Base-by-base conservation (phyloP, 73 alveolate species). In the Paramecium bursaria region DNA sequence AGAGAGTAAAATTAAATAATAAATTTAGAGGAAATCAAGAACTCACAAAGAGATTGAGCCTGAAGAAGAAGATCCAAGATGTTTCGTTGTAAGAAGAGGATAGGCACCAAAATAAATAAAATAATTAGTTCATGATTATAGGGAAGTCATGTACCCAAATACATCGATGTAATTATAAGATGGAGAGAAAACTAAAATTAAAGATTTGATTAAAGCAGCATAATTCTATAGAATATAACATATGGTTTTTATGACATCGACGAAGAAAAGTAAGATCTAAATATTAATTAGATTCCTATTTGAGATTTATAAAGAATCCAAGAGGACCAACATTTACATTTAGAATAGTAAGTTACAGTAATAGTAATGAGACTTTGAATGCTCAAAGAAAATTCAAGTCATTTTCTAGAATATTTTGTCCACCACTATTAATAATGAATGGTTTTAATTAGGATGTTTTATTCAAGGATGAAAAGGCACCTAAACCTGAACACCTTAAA, bases 321-420 rank as follows among this genome's bases (percentile, higher is more conserved):
- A 86, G 90, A 86, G 97, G 97, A 26, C 97, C 97, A 2, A 92
- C 97, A n/a, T 89, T 91, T 29, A 92, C 97, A 33, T 92, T 92
- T 60, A 76, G 86, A 50, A 86, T 92, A 17, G 85, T 89, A 42
- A 85, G 85, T 74, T 92, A 89, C 47, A 54, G 90, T 46, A 86
- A 85, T 91, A 54, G 90, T 89, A 26, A 92, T 87, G 88, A 92
- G 76, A 48, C 89, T 86, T 47, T 67, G 50, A 48, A 73, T 57
- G 50, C 85, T 48, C 13, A 90, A 80, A 92, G 75, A 85, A 85
- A 89, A 85, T 73, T 77, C 67, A 92, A 92, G 73, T 73, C 95
- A 85, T 79, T 21, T 79, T 79, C 89, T 6, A 79, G 89, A 54
- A 48, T 53, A 17, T 79, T 79, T 54, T 54, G 48, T 21, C 89